These are phyloP conservation scores for Oryza rufipogon DNA, from an alignment of 176 grass and related monocot genomes.

Conservation along the genomic window DNA sequence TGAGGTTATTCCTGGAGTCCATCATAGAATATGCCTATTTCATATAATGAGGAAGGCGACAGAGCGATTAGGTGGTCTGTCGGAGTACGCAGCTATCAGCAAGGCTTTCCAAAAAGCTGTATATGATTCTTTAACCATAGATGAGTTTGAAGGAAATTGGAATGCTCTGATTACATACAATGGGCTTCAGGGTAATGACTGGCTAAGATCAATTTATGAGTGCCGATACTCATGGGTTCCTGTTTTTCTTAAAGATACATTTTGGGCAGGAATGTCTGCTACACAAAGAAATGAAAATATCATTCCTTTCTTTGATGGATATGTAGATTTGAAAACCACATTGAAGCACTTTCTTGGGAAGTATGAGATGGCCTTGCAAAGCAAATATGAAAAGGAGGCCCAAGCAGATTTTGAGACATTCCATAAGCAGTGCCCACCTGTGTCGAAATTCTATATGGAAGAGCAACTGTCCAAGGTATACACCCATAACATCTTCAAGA, in stretches of 20 bases:
- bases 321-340: constrained; percentile 81
- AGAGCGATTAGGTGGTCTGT: constrained; percentile 72
- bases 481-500: constrained; percentile 97
- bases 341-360: constrained; percentile 91
- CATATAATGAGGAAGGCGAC: constrained; percentile 84
- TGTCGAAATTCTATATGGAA: constrained; percentile 99
- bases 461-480: constrained; percentile 95
- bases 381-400: constrained; percentile 90
- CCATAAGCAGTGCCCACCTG: constrained; percentile 83
- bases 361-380: constrained; percentile 84
- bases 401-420: constrained; percentile 99
- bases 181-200: constrained; percentile 80
- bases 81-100: constrained; percentile 79
- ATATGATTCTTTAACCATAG: constrained; percentile 76
- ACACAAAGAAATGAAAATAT: constrained; percentile 73
- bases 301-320: constrained; percentile 88
- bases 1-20: constrained; percentile 78
- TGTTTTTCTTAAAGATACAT: constrained; percentile 84
- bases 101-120: constrained; percentile 89
- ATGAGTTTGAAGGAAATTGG: constrained; percentile 92
- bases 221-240: constrained; percentile 81
- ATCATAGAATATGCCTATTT: constrained; percentile 83
- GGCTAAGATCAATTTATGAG: constrained; percentile 87
- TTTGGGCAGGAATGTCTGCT: constrained; percentile 96
- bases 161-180: constrained; percentile 65